Evolutionary conservation across 148 eudicot species (phyloP), one percentile per base, ranked within the genome.

Genomic region (Bassia scoparia): DNA sequence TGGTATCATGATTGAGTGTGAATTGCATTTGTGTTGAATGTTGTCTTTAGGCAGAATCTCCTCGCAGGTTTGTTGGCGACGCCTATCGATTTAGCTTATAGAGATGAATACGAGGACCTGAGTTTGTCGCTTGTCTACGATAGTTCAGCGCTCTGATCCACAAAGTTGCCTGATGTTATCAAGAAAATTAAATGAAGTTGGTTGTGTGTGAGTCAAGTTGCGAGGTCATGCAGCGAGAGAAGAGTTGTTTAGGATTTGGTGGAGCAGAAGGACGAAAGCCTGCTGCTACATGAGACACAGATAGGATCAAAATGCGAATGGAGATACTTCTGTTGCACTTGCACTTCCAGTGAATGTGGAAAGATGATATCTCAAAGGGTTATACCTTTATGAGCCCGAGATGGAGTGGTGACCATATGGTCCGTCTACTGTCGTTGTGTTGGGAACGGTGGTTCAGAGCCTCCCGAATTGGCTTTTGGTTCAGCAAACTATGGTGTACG

Each of bases 401-500:
- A 87, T 81, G 27, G 85, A 68, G 63, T 86, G 74, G 23, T n/a
- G 86, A 83, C 74, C 83, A 84, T 61, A 38, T 35, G 89, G 91
- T 41, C 75, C 86, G 35, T 77, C 91, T 27, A 94, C 98, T 68
- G n/a, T 91, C 97, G 17, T n/a, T 88, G 93, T 83, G 97, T 94
- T 26, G 98, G 98, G 66, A 94, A 50, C 91, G 98, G 10, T 94
- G 98, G 98, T 94, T 76, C 79, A 83, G 91, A 79, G 90, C 97
- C n/a, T n/a, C 96, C 98, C 0, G 98, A 94, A 74, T 76, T 94
- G 44, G 96, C 91, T 52, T 91, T 81, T 72, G 98, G 98, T 20
- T 91, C 97, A 53, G 87, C 86, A 34, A 88, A 74, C 48, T 94
- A 94, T 54, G 98, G 98, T 27, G 75, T 81, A 0, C n/a, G 97